A percentile compares a stretch with the other conserved stretches of the same genome.
Evolutionary conservation across 306 rosid species (phyloP).

Genomic region (Lupinus albus): DNA sequence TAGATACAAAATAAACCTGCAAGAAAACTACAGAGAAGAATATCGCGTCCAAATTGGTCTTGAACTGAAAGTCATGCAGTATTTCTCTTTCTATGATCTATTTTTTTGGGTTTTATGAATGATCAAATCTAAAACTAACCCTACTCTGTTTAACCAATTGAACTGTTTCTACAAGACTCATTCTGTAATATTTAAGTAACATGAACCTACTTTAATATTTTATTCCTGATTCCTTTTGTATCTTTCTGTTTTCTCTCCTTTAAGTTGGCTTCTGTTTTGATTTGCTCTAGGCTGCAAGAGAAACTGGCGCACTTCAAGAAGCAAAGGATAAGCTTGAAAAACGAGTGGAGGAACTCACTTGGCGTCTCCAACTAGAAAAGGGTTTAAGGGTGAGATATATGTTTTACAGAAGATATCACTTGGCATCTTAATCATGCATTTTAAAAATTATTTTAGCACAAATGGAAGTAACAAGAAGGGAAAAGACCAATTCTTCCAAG

Average conservation of each 20-base stretch:
- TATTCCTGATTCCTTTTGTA: conserved; percentile 31
- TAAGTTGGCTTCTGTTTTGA: conserved; percentile 32
- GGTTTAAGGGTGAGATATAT: conserved; percentile 70
- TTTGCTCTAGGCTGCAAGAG: conserved; percentile 76
- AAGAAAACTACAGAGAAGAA: conserved; percentile 29
- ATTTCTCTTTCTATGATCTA: conserved; percentile 25
- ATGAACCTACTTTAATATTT: conserved; percentile 1
- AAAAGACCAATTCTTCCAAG: conserved; percentile 24
- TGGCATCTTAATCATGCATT: conserved; percentile 36
- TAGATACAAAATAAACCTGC: conserved; percentile 27
- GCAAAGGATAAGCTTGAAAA: conserved; percentile 87
- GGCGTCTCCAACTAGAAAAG: conserved; percentile 84
- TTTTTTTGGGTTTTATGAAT: conserved; percentile 11
- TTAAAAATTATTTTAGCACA: conserved; percentile 28
- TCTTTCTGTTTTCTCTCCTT: conserved; percentile 16
- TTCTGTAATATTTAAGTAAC: conserved; percentile 33
- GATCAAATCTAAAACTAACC: conserved; percentile 19
- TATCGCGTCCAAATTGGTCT: neutral
- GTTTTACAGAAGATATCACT: conserved; percentile 31
- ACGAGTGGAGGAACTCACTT: conserved; percentile 80
- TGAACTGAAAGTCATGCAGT: conserved; percentile 12
- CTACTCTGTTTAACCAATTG: conserved; percentile 22
- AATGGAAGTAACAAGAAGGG: conserved; percentile 18
- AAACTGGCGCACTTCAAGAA: conserved; percentile 86
- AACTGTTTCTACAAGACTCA: conserved; percentile 21